Evolutionary conservation across 129 eudicot genomes (phyloP), one percentile per base, ranked within the genome.

Genomic region (Heracleum sosnowskyi): DNA sequence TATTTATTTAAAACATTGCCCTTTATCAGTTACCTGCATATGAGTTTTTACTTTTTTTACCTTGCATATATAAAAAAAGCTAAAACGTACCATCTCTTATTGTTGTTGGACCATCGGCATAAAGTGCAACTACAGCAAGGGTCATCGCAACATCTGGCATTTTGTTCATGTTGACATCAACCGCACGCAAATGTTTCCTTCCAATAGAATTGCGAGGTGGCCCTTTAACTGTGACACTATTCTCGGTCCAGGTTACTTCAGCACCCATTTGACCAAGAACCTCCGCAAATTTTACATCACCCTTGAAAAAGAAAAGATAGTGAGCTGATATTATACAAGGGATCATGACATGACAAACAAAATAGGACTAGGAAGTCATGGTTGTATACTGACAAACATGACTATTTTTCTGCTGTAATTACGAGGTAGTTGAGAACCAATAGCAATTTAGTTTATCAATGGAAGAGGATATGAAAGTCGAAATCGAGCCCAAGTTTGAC

Each of bases 121-220:
- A 95, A 64, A 95, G 94, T 46, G 98, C 98, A 79, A 95, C 97
- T 0, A 95, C 98, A 69, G 97, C 98, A 83, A 95, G 98, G 34
- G 98, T 95, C 98, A 91, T 95, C 69, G 98, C 98, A 77, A 95
- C 98, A 82, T 95, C 98, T 24, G 98, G 98, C 98, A 95, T 95
- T 87, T 95, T 95, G 87, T 95, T 95, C 98, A 95, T 95, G 92
- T 95, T 95, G 42, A 91, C 93, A 84, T 95, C 98, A 77, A 95
- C 85, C 1, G 96, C 89, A 28, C 86, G 92, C 90, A 95, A 81
- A 42, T 92, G 96, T 77, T 89, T 93, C 82, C 85, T 88, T 81
- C 97, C 96, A 71, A 84, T 87, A 72, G 92, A 31, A 76, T 85
- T 78, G 39, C 92, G 85, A 26, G 93, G 91, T 40, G 98, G 97